Evolutionary conservation across 495 filamentous ascomycete species (phyloP).

Genomic region (Pseudomonodictys pantanalensis): DNA sequence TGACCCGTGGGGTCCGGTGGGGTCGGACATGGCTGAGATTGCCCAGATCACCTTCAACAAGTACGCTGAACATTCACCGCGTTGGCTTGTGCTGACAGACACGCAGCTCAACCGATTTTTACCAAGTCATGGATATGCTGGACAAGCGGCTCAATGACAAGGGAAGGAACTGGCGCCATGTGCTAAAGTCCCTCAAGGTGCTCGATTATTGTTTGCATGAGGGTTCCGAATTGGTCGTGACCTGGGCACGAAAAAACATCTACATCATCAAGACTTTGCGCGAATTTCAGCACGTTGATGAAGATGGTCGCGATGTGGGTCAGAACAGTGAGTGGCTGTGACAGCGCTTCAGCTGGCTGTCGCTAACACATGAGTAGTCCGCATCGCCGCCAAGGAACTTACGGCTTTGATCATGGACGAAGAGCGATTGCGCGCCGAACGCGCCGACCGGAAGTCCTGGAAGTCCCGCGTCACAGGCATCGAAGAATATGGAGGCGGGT

Average conservation of each 20-base stretch:
- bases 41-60: slow-evolving; percentile 95
- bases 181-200: slow-evolving; percentile 95
- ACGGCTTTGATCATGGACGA: slow-evolving; percentile 93
- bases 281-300: slow-evolving; percentile 94
- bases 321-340: slow-evolving; percentile 69
- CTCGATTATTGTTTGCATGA: slow-evolving; percentile 98
- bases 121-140: slow-evolving; percentile 99
- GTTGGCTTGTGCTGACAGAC: slow-evolving; percentile 6
- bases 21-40: slow-evolving; percentile 98
- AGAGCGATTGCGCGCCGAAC: slow-evolving; percentile 86
- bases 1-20: slow-evolving; percentile 97
- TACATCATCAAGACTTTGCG: slow-evolving; percentile 98
- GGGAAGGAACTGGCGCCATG: slow-evolving; percentile 99
- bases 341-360: neutral
- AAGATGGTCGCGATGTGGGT: slow-evolving; percentile 90
- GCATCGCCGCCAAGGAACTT: slow-evolving; percentile 93
- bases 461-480: slow-evolving; percentile 93
- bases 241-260: slow-evolving; percentile 96
- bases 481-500: slow-evolving; percentile 65
- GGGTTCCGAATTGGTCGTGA: slow-evolving; percentile 92
- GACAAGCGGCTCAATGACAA: slow-evolving; percentile 99
- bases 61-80: slow-evolving; percentile 45
- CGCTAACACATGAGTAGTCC: slow-evolving; percentile 57
- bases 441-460: slow-evolving; percentile 89
- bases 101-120: slow-evolving; percentile 86